Conservation (phyloP, 1,284 basidiomycete species). For the Ustilago trichophora region DNA sequence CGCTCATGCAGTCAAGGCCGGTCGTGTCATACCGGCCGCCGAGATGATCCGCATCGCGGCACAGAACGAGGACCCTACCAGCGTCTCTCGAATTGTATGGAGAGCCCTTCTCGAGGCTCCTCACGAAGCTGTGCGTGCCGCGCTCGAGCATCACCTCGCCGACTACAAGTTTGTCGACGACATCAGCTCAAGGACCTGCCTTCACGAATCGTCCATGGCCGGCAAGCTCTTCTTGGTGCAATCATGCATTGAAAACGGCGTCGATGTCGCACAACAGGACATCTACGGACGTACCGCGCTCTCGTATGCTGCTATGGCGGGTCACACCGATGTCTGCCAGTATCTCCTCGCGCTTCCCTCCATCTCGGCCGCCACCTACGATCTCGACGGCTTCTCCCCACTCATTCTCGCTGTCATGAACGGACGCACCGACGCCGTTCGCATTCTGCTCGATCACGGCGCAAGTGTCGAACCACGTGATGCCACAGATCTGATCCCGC, state of each 20-base stretch:
- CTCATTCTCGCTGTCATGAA: constrained; percentile 90
- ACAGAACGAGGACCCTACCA: constrained; percentile 53
- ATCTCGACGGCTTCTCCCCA: constrained; percentile 85
- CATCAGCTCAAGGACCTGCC: constrained; percentile 92
- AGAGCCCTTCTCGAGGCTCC: constrained; percentile 59
- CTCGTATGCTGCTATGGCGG: constrained; percentile 96
- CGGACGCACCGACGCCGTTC: constrained; percentile 80
- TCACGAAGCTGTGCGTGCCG: constrained; percentile 47
- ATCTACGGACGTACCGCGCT: constrained; percentile 91
- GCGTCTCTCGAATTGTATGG: constrained; percentile 63
- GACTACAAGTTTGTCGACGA: constrained; percentile 93
- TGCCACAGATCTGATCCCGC: constrained; percentile 78
- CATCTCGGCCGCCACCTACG: constrained; percentile 75
- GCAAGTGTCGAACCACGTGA: constrained; percentile 53
- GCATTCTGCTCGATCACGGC: constrained; percentile 58
- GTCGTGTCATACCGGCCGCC: constrained; percentile 45
- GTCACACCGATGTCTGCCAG: constrained; percentile 79
- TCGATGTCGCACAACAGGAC: constrained; percentile 77
- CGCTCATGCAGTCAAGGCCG: constrained; percentile 49
- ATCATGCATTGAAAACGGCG: constrained; percentile 80
- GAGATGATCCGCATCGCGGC: constrained; percentile 56
- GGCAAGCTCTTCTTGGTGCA: constrained; percentile 83
- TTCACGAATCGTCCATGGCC: constrained; percentile 92
- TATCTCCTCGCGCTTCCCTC: constrained; percentile 77
- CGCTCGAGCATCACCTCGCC: constrained; percentile 68